phyloP scores from a whole-genome alignment of 2,329 filamentous ascomycete genomes.

The Neodidymelliopsis sp. region DNA sequence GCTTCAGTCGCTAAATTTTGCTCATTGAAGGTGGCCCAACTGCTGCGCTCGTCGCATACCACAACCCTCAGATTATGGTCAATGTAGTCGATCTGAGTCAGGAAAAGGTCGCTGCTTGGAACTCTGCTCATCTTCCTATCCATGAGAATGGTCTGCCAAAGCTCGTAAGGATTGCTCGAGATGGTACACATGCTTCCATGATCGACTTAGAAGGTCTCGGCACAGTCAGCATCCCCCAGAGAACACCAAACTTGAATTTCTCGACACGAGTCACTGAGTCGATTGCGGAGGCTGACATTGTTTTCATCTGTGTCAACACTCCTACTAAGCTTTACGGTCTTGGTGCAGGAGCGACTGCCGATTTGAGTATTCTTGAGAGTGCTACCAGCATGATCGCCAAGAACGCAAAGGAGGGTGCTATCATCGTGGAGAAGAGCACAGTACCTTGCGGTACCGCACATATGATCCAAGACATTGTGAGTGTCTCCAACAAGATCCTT shows the following conservation, averaged over 20 bases:
- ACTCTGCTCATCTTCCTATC: constrained; percentile 75
- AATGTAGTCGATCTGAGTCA: constrained; percentile 77
- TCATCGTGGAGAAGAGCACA: constrained; percentile 83
- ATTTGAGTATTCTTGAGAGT: constrained; percentile 75
- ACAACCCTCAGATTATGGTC: constrained; percentile 74
- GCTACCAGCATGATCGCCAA: constrained; percentile 72
- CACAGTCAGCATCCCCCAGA: constrained; percentile 35
- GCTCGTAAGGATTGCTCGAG: constrained; percentile 69
- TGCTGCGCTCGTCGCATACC: constrained; percentile 74
- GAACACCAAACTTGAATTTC: constrained; percentile 74
- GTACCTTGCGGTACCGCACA: constrained; percentile 79
- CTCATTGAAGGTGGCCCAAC: constrained; percentile 72
- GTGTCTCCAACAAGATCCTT: constrained; percentile 32
- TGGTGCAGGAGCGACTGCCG: constrained; percentile 74
- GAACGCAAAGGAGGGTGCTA: constrained; percentile 70
- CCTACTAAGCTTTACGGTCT: constrained; percentile 76
- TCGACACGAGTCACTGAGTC: constrained; percentile 69
- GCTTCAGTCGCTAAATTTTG: background rate
- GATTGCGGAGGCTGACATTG: constrained; percentile 73
- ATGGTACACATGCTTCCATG: constrained; percentile 34
- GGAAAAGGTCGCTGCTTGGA: constrained; percentile 73
- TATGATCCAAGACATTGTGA: constrained; percentile 71
- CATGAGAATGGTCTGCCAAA: constrained; percentile 76
- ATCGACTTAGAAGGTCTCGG: background rate
- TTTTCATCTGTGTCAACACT: constrained; percentile 81